These are phyloP conservation scores for Sclerotinia borealis DNA, from an alignment of 2,329 filamentous ascomycete genomes.

Conservation along the genomic window DNA sequence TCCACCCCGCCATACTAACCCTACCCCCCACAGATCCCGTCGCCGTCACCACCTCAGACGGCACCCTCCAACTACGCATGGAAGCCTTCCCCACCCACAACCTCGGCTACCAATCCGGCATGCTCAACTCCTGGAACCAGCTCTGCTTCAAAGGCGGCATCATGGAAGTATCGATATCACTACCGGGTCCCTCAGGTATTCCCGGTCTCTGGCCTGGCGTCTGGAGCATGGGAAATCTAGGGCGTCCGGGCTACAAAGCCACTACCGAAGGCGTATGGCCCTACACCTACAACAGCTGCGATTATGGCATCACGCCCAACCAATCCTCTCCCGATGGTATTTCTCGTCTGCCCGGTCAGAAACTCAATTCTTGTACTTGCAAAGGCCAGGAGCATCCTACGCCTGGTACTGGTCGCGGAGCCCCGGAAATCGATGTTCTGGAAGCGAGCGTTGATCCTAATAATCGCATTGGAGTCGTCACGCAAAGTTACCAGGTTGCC, in stretches of 20 bases:
- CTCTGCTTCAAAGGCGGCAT: slow-evolving; percentile 50
- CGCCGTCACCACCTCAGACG: slow-evolving; percentile 43
- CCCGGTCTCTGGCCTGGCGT: slow-evolving; percentile 47
- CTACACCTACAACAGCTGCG: slow-evolving; percentile 47
- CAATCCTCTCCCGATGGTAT: slow-evolving; percentile 61
- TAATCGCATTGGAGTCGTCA: slow-evolving; percentile 34
- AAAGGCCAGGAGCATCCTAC: slow-evolving; percentile 56
- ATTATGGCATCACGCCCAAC: slow-evolving; percentile 64
- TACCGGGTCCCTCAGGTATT: slow-evolving; percentile 44
- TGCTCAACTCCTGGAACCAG: slow-evolving; percentile 49
- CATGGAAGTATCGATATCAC: slow-evolving; percentile 45
- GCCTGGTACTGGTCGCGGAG: slow-evolving; percentile 56
- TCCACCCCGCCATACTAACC: background rate
- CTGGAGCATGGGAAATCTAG: slow-evolving; percentile 50
- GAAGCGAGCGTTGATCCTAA: slow-evolving; percentile 47
- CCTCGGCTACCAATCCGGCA: slow-evolving; percentile 43
- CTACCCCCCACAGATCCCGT: slow-evolving; percentile 30
- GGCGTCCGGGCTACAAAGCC: slow-evolving; percentile 44
- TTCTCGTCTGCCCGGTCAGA: slow-evolving; percentile 62
- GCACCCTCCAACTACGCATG: slow-evolving; percentile 40
- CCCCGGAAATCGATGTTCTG: slow-evolving; percentile 65
- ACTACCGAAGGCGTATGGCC: slow-evolving; percentile 51
- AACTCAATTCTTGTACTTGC: slow-evolving; percentile 61
- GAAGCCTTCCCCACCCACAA: slow-evolving; percentile 42
- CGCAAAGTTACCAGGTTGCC: slow-evolving; percentile 34